Conservation (phyloP, 2,329 filamentous ascomycete genomes). For the Penicillium verrucosum region DNA sequence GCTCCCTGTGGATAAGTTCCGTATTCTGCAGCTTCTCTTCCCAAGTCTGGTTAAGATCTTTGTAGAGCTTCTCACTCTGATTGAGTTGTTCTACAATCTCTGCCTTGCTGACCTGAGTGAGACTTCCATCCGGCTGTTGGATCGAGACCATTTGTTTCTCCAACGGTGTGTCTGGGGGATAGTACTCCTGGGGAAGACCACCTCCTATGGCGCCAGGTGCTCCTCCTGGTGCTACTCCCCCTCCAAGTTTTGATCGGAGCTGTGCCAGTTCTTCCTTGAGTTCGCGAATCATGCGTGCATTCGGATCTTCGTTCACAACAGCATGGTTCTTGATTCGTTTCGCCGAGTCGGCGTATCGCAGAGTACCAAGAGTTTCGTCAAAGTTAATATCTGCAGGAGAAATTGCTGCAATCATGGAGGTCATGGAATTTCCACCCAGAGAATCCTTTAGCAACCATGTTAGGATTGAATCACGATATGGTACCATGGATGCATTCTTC, state of each 20-base stretch:
- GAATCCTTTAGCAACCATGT: slow-evolving; percentile 98
- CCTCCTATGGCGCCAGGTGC: slow-evolving; percentile 47
- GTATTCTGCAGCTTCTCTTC: slow-evolving; percentile 94
- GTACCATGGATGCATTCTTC: slow-evolving; percentile 73
- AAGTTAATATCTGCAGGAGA: slow-evolving; percentile 99
- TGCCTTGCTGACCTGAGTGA: slow-evolving; percentile 96
- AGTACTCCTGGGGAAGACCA: slow-evolving; percentile 70
- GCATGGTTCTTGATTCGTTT: slow-evolving; percentile 99
- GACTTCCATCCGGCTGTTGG: slow-evolving; percentile 73
- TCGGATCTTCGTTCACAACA: slow-evolving; percentile 97
- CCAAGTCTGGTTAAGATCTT: slow-evolving; percentile 97
- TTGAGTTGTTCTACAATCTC: slow-evolving; percentile 96
- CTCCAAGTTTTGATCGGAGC: slow-evolving; percentile 78
- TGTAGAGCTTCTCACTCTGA: slow-evolving; percentile 93
- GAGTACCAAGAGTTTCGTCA: slow-evolving; percentile 91
- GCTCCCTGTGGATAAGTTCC: slow-evolving; percentile 95
- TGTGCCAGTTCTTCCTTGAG: slow-evolving; percentile 90
- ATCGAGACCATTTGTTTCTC: slow-evolving; percentile 97
- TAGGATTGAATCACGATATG: slow-evolving; percentile 92
- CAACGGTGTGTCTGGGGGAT: slow-evolving; percentile 84
- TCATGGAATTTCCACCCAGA: slow-evolving; percentile 97
- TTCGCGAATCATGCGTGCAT: slow-evolving; percentile 97
- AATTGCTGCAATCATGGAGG: slow-evolving; percentile 98
- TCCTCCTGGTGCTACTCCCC: slow-evolving; percentile 46
- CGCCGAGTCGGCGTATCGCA: slow-evolving; percentile 94